Evolutionary conservation across 768 basidiomycete species (phyloP), one percentile per base, ranked within the genome.

Genomic region (Austroboletus festivus): DNA sequence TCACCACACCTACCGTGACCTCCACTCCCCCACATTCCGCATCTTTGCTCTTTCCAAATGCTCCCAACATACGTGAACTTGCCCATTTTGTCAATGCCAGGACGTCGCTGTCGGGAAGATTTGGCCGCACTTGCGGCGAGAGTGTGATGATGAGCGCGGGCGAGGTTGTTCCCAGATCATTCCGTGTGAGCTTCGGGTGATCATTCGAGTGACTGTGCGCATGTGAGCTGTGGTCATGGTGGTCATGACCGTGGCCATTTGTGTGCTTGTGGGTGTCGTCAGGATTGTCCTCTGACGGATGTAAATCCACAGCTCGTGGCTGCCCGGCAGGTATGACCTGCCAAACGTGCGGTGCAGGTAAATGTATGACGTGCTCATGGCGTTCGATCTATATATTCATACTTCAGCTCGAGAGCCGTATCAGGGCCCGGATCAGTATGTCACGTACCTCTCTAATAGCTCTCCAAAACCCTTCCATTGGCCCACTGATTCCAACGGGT

Each of bases 341-440:
- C 90, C 90, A 94, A 46, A 94, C 82, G 53, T 92, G 89, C 1
- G 90, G 91, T 11, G 88, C 83, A 1, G 87, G 85, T 11, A 95
- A 77, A 60, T 91, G 88, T 0, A 88, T 62, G 21, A 96, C 86
- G 51, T 87, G 78, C 0, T 90, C 88, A 53, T 95, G 91, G 3
- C 85, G 76, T 61, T 93, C 89, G 52, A 94, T 78, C 87, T 91
- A 43, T 9, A n/a, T n/a, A n/a, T n/a, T n/a, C n/a, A n/a, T n/a
- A n/a, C n/a, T n/a, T n/a, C n/a, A n/a, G n/a, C n/a, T n/a, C n/a
- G n/a, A n/a, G n/a, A n/a, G n/a, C n/a, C n/a, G n/a, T n/a, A n/a
- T n/a, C n/a, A n/a, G n/a, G n/a, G n/a, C n/a, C n/a, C n/a, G n/a
- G n/a, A n/a, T n/a, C 26, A 39, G 16, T 7, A 10, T 46, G 40